Base-by-base conservation (phyloP, 768 basidiomycete species). In the Hypsizygus marmoreus region DNA sequence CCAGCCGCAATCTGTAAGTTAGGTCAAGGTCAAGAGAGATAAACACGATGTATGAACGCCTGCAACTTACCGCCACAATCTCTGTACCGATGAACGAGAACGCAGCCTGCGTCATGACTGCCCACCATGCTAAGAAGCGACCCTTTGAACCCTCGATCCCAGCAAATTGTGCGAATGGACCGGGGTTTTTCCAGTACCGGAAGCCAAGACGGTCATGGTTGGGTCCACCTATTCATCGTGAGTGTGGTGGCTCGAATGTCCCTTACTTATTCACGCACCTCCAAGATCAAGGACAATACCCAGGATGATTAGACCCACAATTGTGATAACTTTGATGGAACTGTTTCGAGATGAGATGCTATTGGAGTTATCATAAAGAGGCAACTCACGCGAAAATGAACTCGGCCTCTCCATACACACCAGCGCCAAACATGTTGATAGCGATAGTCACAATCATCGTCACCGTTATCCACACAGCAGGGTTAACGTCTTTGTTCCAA, bases 41-140 rank as follows among this genome's bases (percentile, higher is more conserved):
- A 24, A n/a, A 19, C 14, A 34, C 10, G 13, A 33, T 17, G 10
- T 12, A 30, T 17, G 8, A 39, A 24, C 10, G n/a, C 2, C 5
- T 16, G 20, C 20, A n/a, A 71, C 80, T 56, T 70, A 89, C 86
- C 22, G 90, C 91, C 31, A 95, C 92, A 59, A 95, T 93, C 65
- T 97, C 95, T 5, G 92, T 94, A 12, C 94, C 95, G 49, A 94
- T 92, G 52, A 70, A 95, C 9, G 91, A 92, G 74, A 95, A 97
- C 11, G 91, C 92, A 3, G 95, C 95, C 54, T 94, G 87, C 6
- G 84, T 82, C 68, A 95, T 63, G 12, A 75, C 73, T 11, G 72
- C 72, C 73, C 72, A 77, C 64, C 69, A 79, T 4, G 73, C 78
- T 24, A 81, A 59, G 77, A 97, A 97, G 19, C 73, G 80, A 7